These are phyloP conservation scores for Trypanosoma conorhini DNA, from an alignment of 208 protist genomes.

Conservation along the genomic window DNA sequence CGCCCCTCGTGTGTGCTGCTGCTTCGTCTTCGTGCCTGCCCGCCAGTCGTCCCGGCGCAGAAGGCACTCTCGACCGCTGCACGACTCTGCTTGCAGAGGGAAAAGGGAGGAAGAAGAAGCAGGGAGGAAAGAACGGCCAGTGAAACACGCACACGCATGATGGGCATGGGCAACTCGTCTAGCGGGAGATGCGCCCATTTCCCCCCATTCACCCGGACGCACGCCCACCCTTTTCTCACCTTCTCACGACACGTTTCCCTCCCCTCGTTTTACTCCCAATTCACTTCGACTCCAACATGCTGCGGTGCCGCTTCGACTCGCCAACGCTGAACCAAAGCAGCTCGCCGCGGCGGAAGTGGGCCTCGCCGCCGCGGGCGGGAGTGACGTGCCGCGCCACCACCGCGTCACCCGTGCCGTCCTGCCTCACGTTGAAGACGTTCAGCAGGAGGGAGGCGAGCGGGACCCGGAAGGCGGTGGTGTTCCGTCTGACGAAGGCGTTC, in stretches of 20 bases:
- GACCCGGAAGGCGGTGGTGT: slow-evolving; percentile 24
- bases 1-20: neutral
- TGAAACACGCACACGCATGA: neutral
- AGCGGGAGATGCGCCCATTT: too few species aligned
- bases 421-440: slow-evolving; percentile 29
- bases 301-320: slow-evolving; percentile 31
- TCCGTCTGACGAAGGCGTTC: slow-evolving; percentile 9
- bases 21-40: too few species aligned
- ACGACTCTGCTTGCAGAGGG: neutral
- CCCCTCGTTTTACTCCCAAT: neutral
- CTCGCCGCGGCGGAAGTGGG: slow-evolving; percentile 22
- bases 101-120: slow-evolving; percentile 7
- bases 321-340: slow-evolving; percentile 35
- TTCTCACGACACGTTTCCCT: neutral
- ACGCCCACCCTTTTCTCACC: slow-evolving; percentile 4
- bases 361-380: slow-evolving; percentile 3
- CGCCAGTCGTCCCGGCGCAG: too few species aligned
- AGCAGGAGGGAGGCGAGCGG: slow-evolving; percentile 32
- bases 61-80: neutral
- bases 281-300: slow-evolving; percentile 23
- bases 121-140: slow-evolving; percentile 4
- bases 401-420: neutral
- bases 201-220: too few species aligned
- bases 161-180: too few species aligned
- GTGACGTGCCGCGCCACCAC: slow-evolving; percentile 10